phyloP scores from a whole-genome alignment of 768 basidiomycete species.

The Boletus reticulatus region DNA sequence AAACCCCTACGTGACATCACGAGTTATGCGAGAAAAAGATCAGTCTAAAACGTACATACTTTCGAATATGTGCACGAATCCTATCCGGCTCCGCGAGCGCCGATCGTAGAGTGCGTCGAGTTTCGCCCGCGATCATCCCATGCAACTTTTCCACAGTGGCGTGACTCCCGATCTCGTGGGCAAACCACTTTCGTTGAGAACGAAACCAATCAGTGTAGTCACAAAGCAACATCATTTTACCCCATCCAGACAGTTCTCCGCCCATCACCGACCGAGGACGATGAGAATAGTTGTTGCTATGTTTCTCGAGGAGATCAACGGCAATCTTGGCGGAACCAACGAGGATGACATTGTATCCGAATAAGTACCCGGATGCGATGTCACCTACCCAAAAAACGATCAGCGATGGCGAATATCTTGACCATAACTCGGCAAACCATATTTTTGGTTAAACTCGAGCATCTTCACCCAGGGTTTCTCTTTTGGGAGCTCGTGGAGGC shows the following conservation, averaged over 20 bases:
- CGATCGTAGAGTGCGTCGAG: slow-evolving; percentile 5
- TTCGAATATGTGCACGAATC: slow-evolving; percentile 10
- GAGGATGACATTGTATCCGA: slow-evolving; percentile 38
- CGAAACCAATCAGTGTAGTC: slow-evolving; percentile 12
- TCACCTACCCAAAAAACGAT: slow-evolving; percentile 6
- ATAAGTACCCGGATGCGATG: slow-evolving; percentile 7
- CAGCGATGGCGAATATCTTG: background rate
- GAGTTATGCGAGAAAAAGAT: no score
- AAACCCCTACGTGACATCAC: background rate
- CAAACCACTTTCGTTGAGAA: slow-evolving; percentile 13
- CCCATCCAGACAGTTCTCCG: slow-evolving; percentile 20
- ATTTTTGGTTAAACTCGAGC: slow-evolving; percentile 6
- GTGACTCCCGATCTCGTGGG: slow-evolving; percentile 7
- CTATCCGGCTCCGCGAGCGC: slow-evolving; percentile 5
- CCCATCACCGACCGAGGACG: slow-evolving; percentile 15
- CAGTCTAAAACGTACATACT: background rate
- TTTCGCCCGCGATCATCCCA: slow-evolving; percentile 19
- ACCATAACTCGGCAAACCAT: slow-evolving; percentile 3
- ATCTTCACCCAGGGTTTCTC: slow-evolving; percentile 12
- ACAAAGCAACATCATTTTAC: slow-evolving; percentile 14
- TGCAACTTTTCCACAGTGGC: slow-evolving; percentile 9
- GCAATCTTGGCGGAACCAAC: slow-evolving; percentile 41
- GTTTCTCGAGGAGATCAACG: slow-evolving; percentile 45
- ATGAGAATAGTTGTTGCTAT: slow-evolving; percentile 40
- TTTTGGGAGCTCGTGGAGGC: slow-evolving; percentile 8